phyloP scores from a whole-genome alignment of 805 yeast genomes.

The Cyberlindnera bimundalis region DNA sequence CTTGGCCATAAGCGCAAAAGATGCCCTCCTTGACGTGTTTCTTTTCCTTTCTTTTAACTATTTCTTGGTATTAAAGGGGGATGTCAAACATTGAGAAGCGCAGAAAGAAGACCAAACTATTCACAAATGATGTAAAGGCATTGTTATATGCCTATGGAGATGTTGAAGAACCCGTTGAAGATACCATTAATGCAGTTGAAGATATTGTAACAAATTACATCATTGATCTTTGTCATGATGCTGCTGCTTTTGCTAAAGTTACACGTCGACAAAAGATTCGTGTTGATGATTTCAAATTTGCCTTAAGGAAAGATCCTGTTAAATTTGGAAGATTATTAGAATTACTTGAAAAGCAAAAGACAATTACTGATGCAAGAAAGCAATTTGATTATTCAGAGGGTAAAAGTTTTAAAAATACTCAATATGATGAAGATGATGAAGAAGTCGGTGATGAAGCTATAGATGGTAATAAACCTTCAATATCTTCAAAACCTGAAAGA shows the following conservation, averaged over 20 bases:
- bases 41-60: no score
- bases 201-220: slow-evolving; percentile 64
- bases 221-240: slow-evolving; percentile 56
- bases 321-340: slow-evolving; percentile 71
- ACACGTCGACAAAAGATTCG: slow-evolving; percentile 58
- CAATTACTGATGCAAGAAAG: slow-evolving; percentile 62
- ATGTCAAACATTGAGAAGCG: slow-evolving; percentile 19
- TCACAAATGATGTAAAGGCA: slow-evolving; percentile 51
- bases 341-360: slow-evolving; percentile 54
- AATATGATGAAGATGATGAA: slow-evolving; percentile 28
- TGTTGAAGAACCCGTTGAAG: slow-evolving; percentile 60
- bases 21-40: no score
- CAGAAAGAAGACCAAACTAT: slow-evolving; percentile 40
- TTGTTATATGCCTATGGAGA: slow-evolving; percentile 73
- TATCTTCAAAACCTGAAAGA: slow-evolving; percentile 10
- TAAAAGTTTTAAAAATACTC: slow-evolving; percentile 31
- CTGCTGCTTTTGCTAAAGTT: slow-evolving; percentile 46
- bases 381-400: slow-evolving; percentile 64
- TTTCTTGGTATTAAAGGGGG: no score
- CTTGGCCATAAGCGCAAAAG: no score
- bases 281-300: slow-evolving; percentile 71
- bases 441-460: slow-evolving; percentile 25
- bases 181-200: slow-evolving; percentile 62
- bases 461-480: slow-evolving; percentile 13
- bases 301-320: slow-evolving; percentile 59